Conservation (phyloP, 805 yeast genomes). For the Jamesozyma gamospora region DNA sequence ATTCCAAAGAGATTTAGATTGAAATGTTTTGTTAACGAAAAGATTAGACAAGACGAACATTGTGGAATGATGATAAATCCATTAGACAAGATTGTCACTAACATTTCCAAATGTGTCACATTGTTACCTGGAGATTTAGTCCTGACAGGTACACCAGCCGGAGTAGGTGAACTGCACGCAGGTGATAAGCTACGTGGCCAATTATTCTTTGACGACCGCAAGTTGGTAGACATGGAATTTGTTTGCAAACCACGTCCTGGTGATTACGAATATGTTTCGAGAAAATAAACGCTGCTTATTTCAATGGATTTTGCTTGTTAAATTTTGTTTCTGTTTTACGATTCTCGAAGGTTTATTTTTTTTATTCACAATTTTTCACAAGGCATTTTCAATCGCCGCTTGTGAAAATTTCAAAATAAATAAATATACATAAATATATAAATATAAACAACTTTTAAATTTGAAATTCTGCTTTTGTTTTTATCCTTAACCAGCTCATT, state of each 20-base stretch:
- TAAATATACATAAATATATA: neutral
- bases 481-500: too few species aligned
- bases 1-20: conserved; percentile 32
- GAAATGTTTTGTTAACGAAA: conserved; percentile 51
- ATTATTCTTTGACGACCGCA: conserved; percentile 45
- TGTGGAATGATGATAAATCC: conserved; percentile 83
- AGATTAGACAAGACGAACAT: conserved; percentile 58
- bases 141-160: conserved; percentile 95
- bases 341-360: too few species aligned
- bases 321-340: neutral
- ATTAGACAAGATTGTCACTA: conserved; percentile 66
- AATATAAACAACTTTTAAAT: too few species aligned
- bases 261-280: neutral
- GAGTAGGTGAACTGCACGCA: conserved; percentile 76
- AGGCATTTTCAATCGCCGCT: conserved; percentile 7
- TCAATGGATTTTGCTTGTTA: neutral
- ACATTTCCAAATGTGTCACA: conserved; percentile 85
- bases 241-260: conserved; percentile 43
- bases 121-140: conserved; percentile 83
- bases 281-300: neutral
- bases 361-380: too few species aligned
- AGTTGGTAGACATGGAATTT: conserved; percentile 38
- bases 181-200: conserved; percentile 72
- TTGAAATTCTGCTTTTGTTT: too few species aligned
- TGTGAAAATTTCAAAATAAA: conserved; percentile 29